Conservation (phyloP, 2,329 filamentous ascomycete genomes). For the Knufia petricola region DNA sequence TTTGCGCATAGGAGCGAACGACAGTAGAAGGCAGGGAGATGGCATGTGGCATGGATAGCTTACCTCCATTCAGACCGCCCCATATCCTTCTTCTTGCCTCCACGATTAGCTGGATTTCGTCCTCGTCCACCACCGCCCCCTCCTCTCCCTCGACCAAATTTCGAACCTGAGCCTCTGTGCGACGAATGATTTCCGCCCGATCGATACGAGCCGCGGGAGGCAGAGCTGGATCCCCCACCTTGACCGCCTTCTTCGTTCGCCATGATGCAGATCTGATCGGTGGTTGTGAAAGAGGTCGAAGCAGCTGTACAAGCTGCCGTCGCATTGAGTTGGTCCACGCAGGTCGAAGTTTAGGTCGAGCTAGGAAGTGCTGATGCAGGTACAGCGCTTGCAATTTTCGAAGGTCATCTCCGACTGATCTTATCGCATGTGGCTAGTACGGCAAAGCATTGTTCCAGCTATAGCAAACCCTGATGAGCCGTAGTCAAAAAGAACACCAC, state of each 20-base stretch:
- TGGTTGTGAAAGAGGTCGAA: slow-evolving; percentile 1
- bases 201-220: background rate
- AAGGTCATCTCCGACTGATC: too few relatives aligned
- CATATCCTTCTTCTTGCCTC: slow-evolving; percentile 53
- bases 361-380: too few relatives aligned
- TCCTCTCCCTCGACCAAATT: slow-evolving; percentile 14
- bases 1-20: background rate
- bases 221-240: background rate
- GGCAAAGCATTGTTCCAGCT: too few relatives aligned
- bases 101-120: slow-evolving; percentile 24
- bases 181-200: slow-evolving; percentile 4
- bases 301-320: slow-evolving; percentile 5
- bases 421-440: too few relatives aligned
- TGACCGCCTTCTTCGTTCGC: background rate
- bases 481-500: too few relatives aligned
- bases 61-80: slow-evolving; percentile 58
- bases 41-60: slow-evolving; percentile 24
- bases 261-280: background rate
- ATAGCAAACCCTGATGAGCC: too few relatives aligned
- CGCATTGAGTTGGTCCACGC: background rate
- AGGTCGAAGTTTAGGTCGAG: background rate
- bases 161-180: slow-evolving; percentile 15
- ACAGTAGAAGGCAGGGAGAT: background rate
- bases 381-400: too few relatives aligned
- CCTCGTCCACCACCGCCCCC: slow-evolving; percentile 7